These are phyloP conservation scores for Phytophthora fragariaefolia DNA, from an alignment of 352 stramenopile genomes.

Conservation along the genomic window DNA sequence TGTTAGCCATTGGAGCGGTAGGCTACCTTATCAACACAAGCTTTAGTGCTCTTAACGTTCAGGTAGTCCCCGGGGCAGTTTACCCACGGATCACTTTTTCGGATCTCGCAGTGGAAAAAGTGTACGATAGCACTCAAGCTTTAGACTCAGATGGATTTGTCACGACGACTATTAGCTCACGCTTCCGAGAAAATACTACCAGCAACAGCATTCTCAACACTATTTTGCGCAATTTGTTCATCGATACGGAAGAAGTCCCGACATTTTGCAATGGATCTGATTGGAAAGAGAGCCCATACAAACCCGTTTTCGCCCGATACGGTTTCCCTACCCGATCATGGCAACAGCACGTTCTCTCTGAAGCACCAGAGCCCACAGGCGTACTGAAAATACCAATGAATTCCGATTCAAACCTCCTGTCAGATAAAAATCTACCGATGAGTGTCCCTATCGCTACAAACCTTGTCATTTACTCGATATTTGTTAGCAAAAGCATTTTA, in stretches of 20 bases:
- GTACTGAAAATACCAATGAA: slow-evolving; percentile 8
- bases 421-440: slow-evolving; percentile 11
- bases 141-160: slow-evolving; percentile 7
- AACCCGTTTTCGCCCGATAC: slow-evolving; percentile 5
- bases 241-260: not conserved
- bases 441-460: slow-evolving; percentile 12
- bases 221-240: slow-evolving; percentile 18
- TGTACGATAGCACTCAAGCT: not conserved
- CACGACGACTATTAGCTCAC: not conserved
- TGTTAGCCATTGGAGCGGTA: slow-evolving; percentile 7
- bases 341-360: slow-evolving; percentile 11
- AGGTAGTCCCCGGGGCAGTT: slow-evolving; percentile 4
- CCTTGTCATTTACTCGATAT: slow-evolving; percentile 9
- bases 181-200: slow-evolving; percentile 4
- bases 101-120: slow-evolving; percentile 9
- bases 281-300: not conserved
- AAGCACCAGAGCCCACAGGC: not conserved
- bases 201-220: slow-evolving; percentile 16
- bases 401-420: not conserved
- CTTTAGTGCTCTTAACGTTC: slow-evolving; percentile 18
- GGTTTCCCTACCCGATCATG: slow-evolving; percentile 9
- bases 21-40: slow-evolving; percentile 23
- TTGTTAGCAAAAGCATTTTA: slow-evolving; percentile 9
- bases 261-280: slow-evolving; percentile 15
- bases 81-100: not conserved